Evolutionary conservation across 257 asterid species (phyloP).

Genomic region (Cinchona pubescens): DNA sequence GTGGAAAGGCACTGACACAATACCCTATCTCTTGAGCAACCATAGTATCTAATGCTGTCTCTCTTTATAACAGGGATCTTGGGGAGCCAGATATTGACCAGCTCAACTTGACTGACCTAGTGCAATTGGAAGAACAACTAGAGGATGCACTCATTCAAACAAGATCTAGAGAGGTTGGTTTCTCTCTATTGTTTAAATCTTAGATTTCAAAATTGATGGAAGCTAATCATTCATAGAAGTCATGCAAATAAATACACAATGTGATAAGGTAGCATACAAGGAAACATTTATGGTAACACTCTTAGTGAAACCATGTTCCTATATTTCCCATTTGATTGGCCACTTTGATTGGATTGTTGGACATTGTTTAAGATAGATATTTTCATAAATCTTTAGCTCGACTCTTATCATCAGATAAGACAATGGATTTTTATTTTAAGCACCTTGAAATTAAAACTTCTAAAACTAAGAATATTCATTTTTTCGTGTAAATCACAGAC

Average conservation of each 20-base stretch:
- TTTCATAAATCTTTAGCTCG: background rate
- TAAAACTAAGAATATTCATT: background rate
- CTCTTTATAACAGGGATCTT: slow-evolving; percentile 29
- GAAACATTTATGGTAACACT: background rate
- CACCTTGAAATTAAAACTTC: background rate
- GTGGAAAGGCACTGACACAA: slow-evolving; percentile 43
- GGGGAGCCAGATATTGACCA: slow-evolving; percentile 35
- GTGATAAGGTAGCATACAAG: background rate
- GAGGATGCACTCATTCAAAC: slow-evolving; percentile 45
- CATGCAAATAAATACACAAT: background rate
- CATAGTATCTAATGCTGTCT: background rate
- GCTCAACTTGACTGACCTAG: slow-evolving; percentile 39
- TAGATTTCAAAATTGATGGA: background rate
- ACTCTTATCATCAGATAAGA: background rate
- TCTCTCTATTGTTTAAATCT: background rate
- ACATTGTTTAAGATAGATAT: background rate
- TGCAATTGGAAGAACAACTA: slow-evolving; percentile 46
- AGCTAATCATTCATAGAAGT: background rate
- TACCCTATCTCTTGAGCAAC: background rate
- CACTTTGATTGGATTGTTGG: background rate
- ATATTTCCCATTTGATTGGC: too few species aligned
- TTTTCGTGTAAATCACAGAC: too few species aligned
- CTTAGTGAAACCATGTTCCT: too few species aligned
- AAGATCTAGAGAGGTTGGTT: slow-evolving; percentile 44
- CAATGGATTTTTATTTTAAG: background rate